Evolutionary conservation across 345 rosid genomes (phyloP).

Genomic region (Sisymbrium irio): DNA sequence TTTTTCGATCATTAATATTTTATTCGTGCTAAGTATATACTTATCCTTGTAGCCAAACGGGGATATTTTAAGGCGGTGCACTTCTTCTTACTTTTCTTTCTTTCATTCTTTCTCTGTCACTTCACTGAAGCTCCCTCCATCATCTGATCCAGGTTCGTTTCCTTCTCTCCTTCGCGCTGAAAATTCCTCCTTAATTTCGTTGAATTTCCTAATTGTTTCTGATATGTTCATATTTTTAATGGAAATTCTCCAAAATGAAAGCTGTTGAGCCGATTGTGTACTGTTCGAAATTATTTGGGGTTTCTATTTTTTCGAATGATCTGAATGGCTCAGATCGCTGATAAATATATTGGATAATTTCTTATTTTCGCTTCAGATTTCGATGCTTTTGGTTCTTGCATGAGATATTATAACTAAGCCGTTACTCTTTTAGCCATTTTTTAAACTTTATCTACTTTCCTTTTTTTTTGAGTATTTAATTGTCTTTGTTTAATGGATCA

Average conservation of each 20-base stretch:
- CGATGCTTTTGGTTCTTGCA: neutral
- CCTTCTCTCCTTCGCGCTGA: neutral
- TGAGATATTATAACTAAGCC: neutral
- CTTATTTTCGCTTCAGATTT: neutral
- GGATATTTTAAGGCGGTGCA: slow-evolving; percentile 11
- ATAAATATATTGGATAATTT: neutral
- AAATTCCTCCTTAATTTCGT: neutral
- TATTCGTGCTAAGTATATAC: neutral
- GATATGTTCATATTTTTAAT: neutral
- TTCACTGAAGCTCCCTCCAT: slow-evolving; percentile 1
- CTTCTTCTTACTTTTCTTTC: neutral
- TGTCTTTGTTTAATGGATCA: slow-evolving; percentile 9
- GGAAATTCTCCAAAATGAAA: neutral
- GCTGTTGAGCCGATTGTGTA: neutral
- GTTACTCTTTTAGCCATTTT: neutral
- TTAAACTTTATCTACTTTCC: neutral
- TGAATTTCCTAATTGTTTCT: neutral
- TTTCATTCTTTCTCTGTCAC: slow-evolving; percentile 8
- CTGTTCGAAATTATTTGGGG: neutral
- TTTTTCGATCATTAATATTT: neutral
- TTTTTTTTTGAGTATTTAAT: neutral
- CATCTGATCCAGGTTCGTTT: slow-evolving; percentile 36
- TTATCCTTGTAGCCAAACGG: slow-evolving; percentile 25
- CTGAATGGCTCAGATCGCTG: slow-evolving; percentile 8
- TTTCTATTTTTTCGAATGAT: neutral